phyloP scores from a whole-genome alignment of 2,329 filamentous ascomycete species.

The Capronia coronata region DNA sequence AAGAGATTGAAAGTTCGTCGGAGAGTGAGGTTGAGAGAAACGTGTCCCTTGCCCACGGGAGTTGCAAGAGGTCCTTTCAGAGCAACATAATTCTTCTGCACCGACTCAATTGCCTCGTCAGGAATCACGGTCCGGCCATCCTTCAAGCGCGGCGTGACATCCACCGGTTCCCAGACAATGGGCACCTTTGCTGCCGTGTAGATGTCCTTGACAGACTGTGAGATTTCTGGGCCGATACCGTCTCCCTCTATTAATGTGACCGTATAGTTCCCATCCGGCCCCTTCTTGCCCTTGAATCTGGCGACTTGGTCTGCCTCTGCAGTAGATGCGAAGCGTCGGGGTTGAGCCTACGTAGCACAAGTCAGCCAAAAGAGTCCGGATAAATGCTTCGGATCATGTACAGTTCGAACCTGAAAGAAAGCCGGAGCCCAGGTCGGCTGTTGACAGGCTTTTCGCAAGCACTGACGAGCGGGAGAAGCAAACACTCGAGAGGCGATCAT shows the following conservation, averaged over 20 bases:
- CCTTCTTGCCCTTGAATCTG: slow-evolving; percentile 88
- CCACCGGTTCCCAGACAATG: slow-evolving; percentile 93
- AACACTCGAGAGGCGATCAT: slow-evolving; percentile 82
- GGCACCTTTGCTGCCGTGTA: slow-evolving; percentile 94
- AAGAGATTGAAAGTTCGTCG: slow-evolving; percentile 99
- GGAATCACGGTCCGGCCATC: slow-evolving; percentile 95
- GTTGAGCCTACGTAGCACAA: slow-evolving; percentile 34
- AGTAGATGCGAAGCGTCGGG: slow-evolving; percentile 54
- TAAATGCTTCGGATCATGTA: slow-evolving; percentile 16
- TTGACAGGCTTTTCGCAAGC: slow-evolving; percentile 59
- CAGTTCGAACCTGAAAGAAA: slow-evolving; percentile 51
- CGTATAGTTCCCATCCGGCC: slow-evolving; percentile 84
- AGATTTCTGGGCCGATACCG: slow-evolving; percentile 96
- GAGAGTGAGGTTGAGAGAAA: slow-evolving; percentile 96
- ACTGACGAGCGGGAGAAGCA: slow-evolving; percentile 67
- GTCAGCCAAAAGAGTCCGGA: slow-evolving; percentile 4
- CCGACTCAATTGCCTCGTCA: slow-evolving; percentile 84
- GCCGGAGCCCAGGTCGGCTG: slow-evolving; percentile 43
- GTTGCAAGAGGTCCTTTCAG: slow-evolving; percentile 97
- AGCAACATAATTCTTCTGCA: slow-evolving; percentile 91
- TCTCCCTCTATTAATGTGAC: slow-evolving; percentile 98
- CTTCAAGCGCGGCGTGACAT: slow-evolving; percentile 88
- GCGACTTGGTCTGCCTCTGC: slow-evolving; percentile 64
- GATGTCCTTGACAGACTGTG: slow-evolving; percentile 97
- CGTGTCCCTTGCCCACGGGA: slow-evolving; percentile 95